Conservation (phyloP, 148 eudicot species). For the Rhododendron simsii region DNA sequence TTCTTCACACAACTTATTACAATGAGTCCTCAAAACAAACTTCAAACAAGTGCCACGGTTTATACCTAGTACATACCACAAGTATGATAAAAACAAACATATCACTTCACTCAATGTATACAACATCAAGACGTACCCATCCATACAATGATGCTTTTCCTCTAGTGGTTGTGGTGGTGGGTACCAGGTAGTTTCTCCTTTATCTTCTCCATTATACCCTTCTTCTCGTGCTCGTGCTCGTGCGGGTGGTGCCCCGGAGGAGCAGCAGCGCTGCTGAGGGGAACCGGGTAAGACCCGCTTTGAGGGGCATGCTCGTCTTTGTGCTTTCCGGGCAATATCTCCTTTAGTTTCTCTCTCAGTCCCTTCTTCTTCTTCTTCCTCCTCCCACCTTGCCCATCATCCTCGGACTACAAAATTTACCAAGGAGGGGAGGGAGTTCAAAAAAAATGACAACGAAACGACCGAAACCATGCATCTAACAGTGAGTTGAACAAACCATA, state of each 20-base stretch:
- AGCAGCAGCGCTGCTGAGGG: constrained; percentile 22
- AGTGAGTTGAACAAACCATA: too few species aligned
- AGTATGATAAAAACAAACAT: background rate
- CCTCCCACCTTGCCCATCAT: constrained; percentile 42
- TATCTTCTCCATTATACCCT: constrained; percentile 58
- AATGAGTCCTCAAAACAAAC: background rate
- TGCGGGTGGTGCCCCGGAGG: constrained; percentile 21
- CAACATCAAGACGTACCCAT: background rate
- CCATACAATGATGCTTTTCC: too few species aligned
- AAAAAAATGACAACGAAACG: background rate
- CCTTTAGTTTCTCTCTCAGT: constrained; percentile 57
- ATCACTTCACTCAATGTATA: background rate
- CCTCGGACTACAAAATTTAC: constrained; percentile 37
- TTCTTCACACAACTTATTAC: background rate
- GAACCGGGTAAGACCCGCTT: constrained; percentile 8
- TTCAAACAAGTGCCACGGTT: background rate
- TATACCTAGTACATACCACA: background rate
- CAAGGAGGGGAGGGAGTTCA: too few species aligned
- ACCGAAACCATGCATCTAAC: too few species aligned
- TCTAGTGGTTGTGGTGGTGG: constrained; percentile 24
- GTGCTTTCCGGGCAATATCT: constrained; percentile 43
- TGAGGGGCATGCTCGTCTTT: constrained; percentile 20
- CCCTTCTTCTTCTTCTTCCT: constrained; percentile 71
- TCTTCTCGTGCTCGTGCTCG: constrained; percentile 60
- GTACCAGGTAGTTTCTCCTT: constrained; percentile 64